Conservation (phyloP, 306 rosid genomes). For the Inga oerstediana region DNA sequence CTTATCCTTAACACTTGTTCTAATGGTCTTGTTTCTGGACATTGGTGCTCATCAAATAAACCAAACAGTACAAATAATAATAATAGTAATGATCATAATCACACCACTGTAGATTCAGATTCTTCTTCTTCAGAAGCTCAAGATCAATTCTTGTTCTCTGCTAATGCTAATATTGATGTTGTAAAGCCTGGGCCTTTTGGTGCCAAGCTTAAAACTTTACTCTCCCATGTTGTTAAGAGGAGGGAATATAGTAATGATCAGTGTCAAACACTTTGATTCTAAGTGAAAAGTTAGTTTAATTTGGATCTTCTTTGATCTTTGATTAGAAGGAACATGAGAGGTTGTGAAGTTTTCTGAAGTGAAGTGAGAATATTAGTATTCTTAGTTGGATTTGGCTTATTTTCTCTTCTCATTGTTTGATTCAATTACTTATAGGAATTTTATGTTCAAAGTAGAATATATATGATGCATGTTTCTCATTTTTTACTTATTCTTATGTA, state of each 20-base stretch:
- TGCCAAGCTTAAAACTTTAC: slow-evolving; percentile 35
- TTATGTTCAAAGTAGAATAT: no score
- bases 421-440: neutral
- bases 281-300: neutral
- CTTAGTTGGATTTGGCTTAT: neutral
- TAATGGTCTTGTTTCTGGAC: slow-evolving; percentile 53
- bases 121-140: slow-evolving; percentile 4
- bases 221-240: slow-evolving; percentile 37
- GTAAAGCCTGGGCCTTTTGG: slow-evolving; percentile 55
- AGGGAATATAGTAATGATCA: slow-evolving; percentile 37
- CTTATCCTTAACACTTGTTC: slow-evolving; percentile 43
- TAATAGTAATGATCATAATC: neutral
- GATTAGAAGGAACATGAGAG: neutral
- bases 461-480: no score
- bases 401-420: neutral
- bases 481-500: neutral
- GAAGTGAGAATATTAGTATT: neutral
- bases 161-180: slow-evolving; percentile 48
- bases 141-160: slow-evolving; percentile 36
- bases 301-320: neutral
- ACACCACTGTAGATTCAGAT: slow-evolving; percentile 9
- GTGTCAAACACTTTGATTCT: slow-evolving; percentile 38
- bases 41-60: slow-evolving; percentile 56
- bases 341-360: neutral
- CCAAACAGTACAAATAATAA: slow-evolving; percentile 18